These are phyloP conservation scores for Trichomonascaceae sp. DNA, from an alignment of 1,139 yeast genomes.

Conservation along the genomic window DNA sequence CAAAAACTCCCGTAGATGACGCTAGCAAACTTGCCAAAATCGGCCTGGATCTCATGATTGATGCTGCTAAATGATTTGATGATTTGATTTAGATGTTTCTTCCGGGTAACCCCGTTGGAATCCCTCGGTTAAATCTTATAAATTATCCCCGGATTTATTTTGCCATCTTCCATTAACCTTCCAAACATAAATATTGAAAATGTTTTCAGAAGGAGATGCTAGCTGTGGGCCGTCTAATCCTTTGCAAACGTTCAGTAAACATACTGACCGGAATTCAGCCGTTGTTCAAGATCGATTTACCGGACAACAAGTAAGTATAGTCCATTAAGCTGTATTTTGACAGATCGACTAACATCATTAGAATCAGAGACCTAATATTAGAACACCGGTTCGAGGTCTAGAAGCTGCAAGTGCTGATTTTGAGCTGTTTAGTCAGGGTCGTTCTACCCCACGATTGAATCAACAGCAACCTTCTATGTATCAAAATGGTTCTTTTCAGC, in stretches of 20 bases:
- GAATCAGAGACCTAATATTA: neutral
- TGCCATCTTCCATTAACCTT: neutral
- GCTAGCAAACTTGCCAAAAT: conserved; percentile 1
- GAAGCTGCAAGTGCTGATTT: neutral
- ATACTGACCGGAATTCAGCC: neutral
- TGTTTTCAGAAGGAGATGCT: conserved; percentile 10
- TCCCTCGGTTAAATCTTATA: neutral
- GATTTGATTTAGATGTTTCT: neutral
- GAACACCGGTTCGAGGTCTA: neutral
- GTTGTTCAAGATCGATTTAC: conserved; percentile 3
- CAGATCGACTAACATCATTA: neutral
- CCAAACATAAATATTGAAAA: neutral
- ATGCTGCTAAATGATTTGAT: neutral
- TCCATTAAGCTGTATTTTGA: neutral
- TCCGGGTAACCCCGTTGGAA: neutral
- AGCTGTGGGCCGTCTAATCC: conserved; percentile 33
- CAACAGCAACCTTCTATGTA: neutral
- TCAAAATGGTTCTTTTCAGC: neutral
- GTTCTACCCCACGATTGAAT: neutral
- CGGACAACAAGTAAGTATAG: conserved; percentile 6
- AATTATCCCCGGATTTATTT: neutral
- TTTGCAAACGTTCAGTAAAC: conserved; percentile 16
- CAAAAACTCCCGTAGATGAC: neutral
- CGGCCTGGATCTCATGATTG: conserved; percentile 4
- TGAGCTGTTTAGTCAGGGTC: neutral